phyloP scores from a whole-genome alignment of 2,329 filamentous ascomycete species.

The Nemania bipapillata region DNA sequence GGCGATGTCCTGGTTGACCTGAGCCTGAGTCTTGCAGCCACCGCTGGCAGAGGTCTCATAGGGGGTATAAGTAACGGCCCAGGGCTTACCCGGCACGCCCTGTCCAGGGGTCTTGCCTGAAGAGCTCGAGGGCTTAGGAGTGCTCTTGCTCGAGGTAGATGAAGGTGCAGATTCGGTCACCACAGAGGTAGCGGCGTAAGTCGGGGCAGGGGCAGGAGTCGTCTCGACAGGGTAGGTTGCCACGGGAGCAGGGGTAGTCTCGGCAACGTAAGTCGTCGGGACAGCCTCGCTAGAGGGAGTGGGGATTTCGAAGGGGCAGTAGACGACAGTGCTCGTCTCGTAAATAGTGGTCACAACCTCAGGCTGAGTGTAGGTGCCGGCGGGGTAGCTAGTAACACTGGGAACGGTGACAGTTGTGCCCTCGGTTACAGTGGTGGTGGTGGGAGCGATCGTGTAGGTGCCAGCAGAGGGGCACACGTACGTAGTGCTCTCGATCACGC shows the following conservation, averaged over 20 bases:
- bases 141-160: slow-evolving; percentile 39
- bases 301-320: slow-evolving; percentile 71
- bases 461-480: slow-evolving; percentile 78
- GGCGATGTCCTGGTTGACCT: slow-evolving; percentile 70
- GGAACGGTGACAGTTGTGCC: slow-evolving; percentile 70
- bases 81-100: slow-evolving; percentile 63
- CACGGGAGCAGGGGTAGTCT: slow-evolving; percentile 30
- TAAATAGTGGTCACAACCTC: slow-evolving; percentile 74
- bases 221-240: slow-evolving; percentile 33
- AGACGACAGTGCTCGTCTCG: slow-evolving; percentile 73
- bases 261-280: slow-evolving; percentile 24
- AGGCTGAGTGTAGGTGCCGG: slow-evolving; percentile 78
- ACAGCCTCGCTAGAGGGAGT: slow-evolving; percentile 40
- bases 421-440: slow-evolving; percentile 68
- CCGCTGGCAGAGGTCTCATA: slow-evolving; percentile 66
- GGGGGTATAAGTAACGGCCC: slow-evolving; percentile 83
- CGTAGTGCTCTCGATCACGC: slow-evolving; percentile 74
- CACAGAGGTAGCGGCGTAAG: slow-evolving; percentile 27
- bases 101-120: slow-evolving; percentile 55
- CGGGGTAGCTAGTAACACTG: slow-evolving; percentile 69
- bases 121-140: slow-evolving; percentile 46
- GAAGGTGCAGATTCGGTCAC: slow-evolving; percentile 2
- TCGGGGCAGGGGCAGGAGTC: slow-evolving; percentile 34
- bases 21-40: slow-evolving; percentile 71
- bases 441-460: slow-evolving; percentile 78